Evolutionary conservation across 495 filamentous ascomycete species (phyloP).

Genomic region (Lepraria neglecta): DNA sequence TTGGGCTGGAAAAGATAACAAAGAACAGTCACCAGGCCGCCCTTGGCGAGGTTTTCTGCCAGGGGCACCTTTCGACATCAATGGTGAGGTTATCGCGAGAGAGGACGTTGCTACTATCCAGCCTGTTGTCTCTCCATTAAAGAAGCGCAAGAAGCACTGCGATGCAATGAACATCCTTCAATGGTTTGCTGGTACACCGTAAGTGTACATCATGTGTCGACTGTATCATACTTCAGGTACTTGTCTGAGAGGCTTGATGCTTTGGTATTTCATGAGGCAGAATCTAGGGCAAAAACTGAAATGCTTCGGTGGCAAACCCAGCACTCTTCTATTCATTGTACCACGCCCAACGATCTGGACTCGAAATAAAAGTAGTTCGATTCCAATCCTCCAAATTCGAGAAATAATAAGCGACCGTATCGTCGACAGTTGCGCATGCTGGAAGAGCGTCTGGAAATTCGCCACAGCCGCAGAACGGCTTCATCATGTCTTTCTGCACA

Average conservation of each 20-base stretch:
- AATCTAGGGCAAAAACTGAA: no score
- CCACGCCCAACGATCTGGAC: not conserved
- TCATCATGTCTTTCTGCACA: constrained; percentile 27
- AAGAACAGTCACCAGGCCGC: no score
- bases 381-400: constrained; percentile 31
- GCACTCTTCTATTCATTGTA: not conserved
- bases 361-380: constrained; percentile 22
- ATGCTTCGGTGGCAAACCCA: no score
- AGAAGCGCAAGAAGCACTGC: not conserved
- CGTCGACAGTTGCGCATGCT: constrained; percentile 18
- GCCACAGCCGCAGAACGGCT: constrained; percentile 28
- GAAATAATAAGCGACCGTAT: constrained; percentile 27
- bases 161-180: not conserved
- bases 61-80: not conserved
- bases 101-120: not conserved
- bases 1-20: no score
- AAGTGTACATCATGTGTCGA: no score
- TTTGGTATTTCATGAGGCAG: no score
- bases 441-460: constrained; percentile 12
- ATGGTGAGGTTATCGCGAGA: not conserved
- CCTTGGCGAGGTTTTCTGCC: no score
- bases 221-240: no score
- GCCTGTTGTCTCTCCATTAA: not conserved
- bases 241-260: no score
- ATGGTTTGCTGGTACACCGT: not conserved